Base-by-base conservation (phyloP, 2,329 filamentous ascomycete genomes). In the Salinomyces thailandicus region DNA sequence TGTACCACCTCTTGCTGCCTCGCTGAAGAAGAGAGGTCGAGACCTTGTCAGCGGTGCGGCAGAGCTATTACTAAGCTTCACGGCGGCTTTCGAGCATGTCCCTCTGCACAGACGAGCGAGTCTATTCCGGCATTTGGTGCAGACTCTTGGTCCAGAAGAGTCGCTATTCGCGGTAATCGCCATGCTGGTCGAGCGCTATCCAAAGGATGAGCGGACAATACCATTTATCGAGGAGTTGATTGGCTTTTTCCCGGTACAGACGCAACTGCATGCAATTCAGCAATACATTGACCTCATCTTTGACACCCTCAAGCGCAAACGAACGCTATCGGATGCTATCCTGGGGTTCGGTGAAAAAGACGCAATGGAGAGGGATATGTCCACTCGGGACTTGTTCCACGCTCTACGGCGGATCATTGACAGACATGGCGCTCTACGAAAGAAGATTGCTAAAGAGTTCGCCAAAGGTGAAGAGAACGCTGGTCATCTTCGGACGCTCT, bases 51-150 rank as follows among this genome's bases (percentile, higher is more conserved):
- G 79, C 20, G 85, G 86, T 30, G 85, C 86, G 5, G 83, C 86
- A 1, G 86, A 94, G 51, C 74, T 98, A 32, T 71, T 98, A n/a
- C 72, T 93, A 28, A 96, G 87, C 64, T 98, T 98, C 57, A 89
- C 86, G 13, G 86, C 87, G 5, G 91, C 93, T 1, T 98, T 93
- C 59, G 87, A 95, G 57, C 91, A 98, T 56, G 87, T 98, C 45
- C 91, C 91, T 4, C 73, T 80, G 6, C 87, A 95, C 59, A 75
- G 91, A 39, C 77, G 86, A 46, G 75, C 84, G 18, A 78, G 79
- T 27, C 67, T 98, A 5, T 98, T 95, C 61, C 72, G 81, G 36
- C 84, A 89, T 34, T 68, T 98, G 13, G 78, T 91, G 15, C 77
- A 85, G 50, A 93, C 87, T 8, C 69, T 98, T 3, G 89, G 89